Evolutionary conservation across 2,329 filamentous ascomycete species (phyloP).

Genomic region (Fusarium anthophilum): DNA sequence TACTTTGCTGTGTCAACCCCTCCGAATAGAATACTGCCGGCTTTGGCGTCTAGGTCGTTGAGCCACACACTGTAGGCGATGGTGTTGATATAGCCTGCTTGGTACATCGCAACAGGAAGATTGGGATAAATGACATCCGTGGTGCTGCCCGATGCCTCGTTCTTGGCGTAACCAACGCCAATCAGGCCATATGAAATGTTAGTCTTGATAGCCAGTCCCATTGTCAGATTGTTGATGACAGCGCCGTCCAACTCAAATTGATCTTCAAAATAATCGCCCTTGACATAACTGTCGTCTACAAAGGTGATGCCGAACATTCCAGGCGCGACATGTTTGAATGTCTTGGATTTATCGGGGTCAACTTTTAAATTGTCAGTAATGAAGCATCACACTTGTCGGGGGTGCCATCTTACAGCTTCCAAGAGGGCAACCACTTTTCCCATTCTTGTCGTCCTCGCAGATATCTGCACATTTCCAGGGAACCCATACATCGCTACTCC

Average conservation of each 20-base stretch:
- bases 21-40: slow-evolving; percentile 79
- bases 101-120: slow-evolving; percentile 71
- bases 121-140: slow-evolving; percentile 59
- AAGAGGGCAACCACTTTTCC: slow-evolving; percentile 49
- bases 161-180: slow-evolving; percentile 67
- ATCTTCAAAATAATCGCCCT: slow-evolving; percentile 68
- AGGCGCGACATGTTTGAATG: slow-evolving; percentile 55
- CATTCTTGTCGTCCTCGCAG: slow-evolving; percentile 46
- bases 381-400: background rate
- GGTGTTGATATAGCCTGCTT: slow-evolving; percentile 70
- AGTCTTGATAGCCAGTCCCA: slow-evolving; percentile 65
- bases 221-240: slow-evolving; percentile 64
- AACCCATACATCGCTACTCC: slow-evolving; percentile 73
- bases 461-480: slow-evolving; percentile 51
- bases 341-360: slow-evolving; percentile 55
- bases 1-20: slow-evolving; percentile 84
- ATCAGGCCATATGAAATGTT: slow-evolving; percentile 66
- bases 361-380: slow-evolving; percentile 52
- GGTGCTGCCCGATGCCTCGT: slow-evolving; percentile 56
- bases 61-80: slow-evolving; percentile 78
- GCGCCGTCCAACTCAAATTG: slow-evolving; percentile 63
- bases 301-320: slow-evolving; percentile 67
- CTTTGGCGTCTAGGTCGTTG: slow-evolving; percentile 66
- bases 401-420: slow-evolving; percentile 57
- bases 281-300: slow-evolving; percentile 66